Evolutionary conservation across 1,139 yeast genomes (phyloP).

Genomic region (Zygosaccharomyces pseudobailii): DNA sequence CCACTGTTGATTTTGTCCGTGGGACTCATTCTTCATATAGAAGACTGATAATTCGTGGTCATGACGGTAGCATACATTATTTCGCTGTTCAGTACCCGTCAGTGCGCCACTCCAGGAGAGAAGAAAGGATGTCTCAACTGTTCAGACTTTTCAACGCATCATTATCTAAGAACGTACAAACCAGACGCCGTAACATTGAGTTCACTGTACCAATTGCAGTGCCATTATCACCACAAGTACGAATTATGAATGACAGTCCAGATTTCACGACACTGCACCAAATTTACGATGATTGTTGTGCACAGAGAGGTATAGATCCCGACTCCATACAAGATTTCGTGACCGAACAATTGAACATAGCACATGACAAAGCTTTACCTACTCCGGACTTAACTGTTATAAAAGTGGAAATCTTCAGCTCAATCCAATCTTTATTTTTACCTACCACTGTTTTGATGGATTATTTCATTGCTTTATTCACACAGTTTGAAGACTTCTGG

Average conservation of each 20-base stretch:
- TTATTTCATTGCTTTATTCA: conserved; percentile 57
- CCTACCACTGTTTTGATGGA: conserved; percentile 83
- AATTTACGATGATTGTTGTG: conserved; percentile 85
- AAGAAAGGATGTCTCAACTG: conserved; percentile 87
- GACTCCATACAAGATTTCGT: conserved; percentile 90
- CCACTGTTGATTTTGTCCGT: conserved; percentile 82
- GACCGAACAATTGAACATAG: conserved; percentile 82
- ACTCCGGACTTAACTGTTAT: conserved; percentile 88
- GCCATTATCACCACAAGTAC: conserved; percentile 90
- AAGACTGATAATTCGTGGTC: conserved; percentile 84
- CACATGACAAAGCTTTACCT: conserved; percentile 87
- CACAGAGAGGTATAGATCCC: conserved; percentile 64
- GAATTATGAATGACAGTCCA: conserved; percentile 82
- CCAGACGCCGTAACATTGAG: conserved; percentile 78
- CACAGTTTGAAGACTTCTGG: conserved; percentile 93
- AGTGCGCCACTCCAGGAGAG: conserved; percentile 94
- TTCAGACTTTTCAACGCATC: conserved; percentile 85
- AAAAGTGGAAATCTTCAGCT: conserved; percentile 83
- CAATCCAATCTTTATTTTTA: conserved; percentile 80
- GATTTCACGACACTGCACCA: conserved; percentile 76
- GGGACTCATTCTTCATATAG: conserved; percentile 93
- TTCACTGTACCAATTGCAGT: conserved; percentile 90
- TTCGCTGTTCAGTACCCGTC: conserved; percentile 98
- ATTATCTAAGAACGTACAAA: conserved; percentile 74
- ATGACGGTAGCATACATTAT: conserved; percentile 86